A percentile compares a stretch with the other conserved stretches of the same genome.
Conservation (phyloP, 129 eudicot species). For the Calendula officinalis region DNA sequence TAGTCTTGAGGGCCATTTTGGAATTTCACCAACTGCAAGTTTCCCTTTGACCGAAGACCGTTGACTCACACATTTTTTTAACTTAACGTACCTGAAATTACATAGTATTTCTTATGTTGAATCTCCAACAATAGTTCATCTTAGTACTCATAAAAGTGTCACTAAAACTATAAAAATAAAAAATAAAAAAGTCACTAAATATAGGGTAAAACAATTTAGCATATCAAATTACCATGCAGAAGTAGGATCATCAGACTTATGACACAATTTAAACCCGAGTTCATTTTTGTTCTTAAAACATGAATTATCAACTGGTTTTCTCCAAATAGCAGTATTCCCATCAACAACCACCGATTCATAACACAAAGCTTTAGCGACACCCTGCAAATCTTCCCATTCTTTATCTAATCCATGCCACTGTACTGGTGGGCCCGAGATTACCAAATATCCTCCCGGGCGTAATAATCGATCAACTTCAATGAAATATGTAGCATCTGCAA, state of each 20-base stretch:
- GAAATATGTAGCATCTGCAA: conserved; percentile 78
- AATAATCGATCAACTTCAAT: conserved; percentile 90
- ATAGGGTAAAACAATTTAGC: too few relatives aligned
- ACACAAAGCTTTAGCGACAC: conserved; percentile 81
- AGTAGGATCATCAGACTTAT: conserved; percentile 75
- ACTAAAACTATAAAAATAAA: too few relatives aligned
- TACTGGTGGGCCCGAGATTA: conserved; percentile 96
- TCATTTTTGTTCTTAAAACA: conserved; percentile 72
- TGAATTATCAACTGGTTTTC: conserved; percentile 62
- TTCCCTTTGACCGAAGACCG: conserved; percentile 52
- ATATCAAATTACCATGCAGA: conserved; percentile 74
- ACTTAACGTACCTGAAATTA: conserved; percentile 66
- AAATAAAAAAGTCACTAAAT: too few relatives aligned
- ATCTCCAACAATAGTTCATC: conserved; percentile 3
- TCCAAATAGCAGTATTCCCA: conserved; percentile 92
- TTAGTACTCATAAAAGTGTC: background rate
- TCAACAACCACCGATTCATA: conserved; percentile 89
- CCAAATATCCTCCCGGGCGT: conserved; percentile 91
- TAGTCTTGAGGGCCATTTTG: conserved; percentile 88
- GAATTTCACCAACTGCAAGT: conserved; percentile 70
- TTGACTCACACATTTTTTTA: conserved; percentile 77
- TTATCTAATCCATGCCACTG: conserved; percentile 89
- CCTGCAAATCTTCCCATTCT: conserved; percentile 92
- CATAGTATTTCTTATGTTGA: conserved; percentile 3
- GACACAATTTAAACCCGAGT: conserved; percentile 60